Base-by-base conservation (phyloP, 345 rosid genomes). In the Iberis pinnata region DNA sequence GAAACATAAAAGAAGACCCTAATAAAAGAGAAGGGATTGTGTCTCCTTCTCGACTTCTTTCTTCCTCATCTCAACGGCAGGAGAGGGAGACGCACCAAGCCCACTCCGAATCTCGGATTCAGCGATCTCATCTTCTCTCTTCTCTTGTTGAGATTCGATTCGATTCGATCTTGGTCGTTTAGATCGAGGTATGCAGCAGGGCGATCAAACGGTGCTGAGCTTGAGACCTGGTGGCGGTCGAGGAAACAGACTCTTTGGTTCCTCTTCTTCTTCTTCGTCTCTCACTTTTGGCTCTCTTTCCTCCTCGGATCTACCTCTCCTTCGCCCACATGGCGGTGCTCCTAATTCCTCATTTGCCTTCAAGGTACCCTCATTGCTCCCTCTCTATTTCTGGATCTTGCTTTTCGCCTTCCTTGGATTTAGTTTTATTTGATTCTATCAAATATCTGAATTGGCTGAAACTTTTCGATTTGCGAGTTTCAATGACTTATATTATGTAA, bases 211-310 rank as follows among this genome's bases (percentile, higher is more conserved):
- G 79, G 90, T 81, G 70, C 70, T 88, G 79, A 92, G 89, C 81
- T 92, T 92, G 84, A 92, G 98, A 70, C 98, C 97, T 78, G 98
- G 97, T 69, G 98, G 97, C 76, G 97, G 98, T 77, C 92, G 96
- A 60, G 88, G 93, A 26, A 78, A 72, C 74, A 83, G 93, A 77
- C 72, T 78, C 49, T 72, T 83, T 62, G 79, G 82, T 62, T 62
- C 80, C 56, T 75, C 80, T 14, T 71, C 70, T 16, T 77, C 80
- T 56, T 78, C 79, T 27, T 54, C 80, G 12, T 63, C 81, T 3
- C 40, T 81, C 35, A 53, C 96, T 31, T 80, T 78, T 56, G 84
- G 93, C 25, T 70, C 83, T 8, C 57, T 78, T 48, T 72, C 81
- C 16, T 75, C 80, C n/a, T 73, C 84, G 61, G 87, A 78, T 78